Evolutionary conservation across 2,329 filamentous ascomycete species (phyloP).

Genomic region (Botrytis elliptica): DNA sequence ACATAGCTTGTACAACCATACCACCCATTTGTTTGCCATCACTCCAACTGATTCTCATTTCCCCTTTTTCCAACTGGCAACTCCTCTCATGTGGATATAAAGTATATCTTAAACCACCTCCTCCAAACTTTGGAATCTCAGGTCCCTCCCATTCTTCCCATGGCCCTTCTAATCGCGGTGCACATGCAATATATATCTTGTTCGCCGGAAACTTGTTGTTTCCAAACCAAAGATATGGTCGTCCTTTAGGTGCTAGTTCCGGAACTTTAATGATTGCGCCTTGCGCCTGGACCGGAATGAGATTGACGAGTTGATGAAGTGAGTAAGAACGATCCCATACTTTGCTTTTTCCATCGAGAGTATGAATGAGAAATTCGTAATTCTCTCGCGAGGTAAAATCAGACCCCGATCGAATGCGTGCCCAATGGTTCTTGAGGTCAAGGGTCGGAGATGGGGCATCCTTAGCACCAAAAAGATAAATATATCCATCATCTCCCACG

Average conservation of each 20-base stretch:
- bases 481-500: neutral
- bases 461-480: slow-evolving; percentile 12
- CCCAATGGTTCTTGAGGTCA: slow-evolving; percentile 11
- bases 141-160: slow-evolving; percentile 13
- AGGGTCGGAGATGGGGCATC: slow-evolving; percentile 11
- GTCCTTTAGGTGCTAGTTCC: neutral
- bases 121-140: neutral
- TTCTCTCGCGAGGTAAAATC: slow-evolving; percentile 13
- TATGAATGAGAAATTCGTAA: slow-evolving; percentile 15
- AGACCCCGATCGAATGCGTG: neutral
- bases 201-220: slow-evolving; percentile 2
- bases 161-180: neutral
- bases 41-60: slow-evolving; percentile 14
- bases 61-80: neutral
- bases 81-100: slow-evolving; percentile 9
- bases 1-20: slow-evolving; percentile 9
- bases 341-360: slow-evolving; percentile 6
- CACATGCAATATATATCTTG: slow-evolving; percentile 9
- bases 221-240: slow-evolving; percentile 13
- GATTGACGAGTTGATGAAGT: neutral
- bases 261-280: slow-evolving; percentile 8
- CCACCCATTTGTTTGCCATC: slow-evolving; percentile 10
- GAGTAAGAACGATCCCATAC: slow-evolving; percentile 12
- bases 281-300: slow-evolving; percentile 5
- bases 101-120: neutral